phyloP scores from a whole-genome alignment of 192 early-diverging fungal species.

The Coemansia sp. region DNA sequence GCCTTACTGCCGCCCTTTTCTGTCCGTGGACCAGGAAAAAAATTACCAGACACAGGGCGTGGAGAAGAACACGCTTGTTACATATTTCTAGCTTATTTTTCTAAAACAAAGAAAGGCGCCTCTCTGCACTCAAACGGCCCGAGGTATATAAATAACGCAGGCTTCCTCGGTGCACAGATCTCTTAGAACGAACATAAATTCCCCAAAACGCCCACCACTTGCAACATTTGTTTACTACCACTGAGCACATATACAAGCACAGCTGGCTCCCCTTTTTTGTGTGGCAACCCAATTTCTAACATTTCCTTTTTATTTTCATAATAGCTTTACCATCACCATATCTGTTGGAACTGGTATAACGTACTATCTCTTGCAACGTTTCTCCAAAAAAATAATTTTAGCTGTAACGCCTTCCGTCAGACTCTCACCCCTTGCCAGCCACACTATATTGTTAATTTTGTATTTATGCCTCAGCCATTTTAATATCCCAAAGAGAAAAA shows the following conservation, averaged over 20 bases:
- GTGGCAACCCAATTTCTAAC: neutral
- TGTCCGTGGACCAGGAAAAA: neutral
- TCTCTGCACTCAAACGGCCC: neutral
- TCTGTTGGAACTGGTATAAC: neutral
- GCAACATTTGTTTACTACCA: neutral
- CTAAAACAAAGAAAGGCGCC: neutral
- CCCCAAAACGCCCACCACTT: neutral
- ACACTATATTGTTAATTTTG: conserved; percentile 9
- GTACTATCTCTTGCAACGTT: neutral
- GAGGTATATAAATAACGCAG: neutral
- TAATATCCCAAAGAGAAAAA: neutral
- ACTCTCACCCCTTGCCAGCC: neutral
- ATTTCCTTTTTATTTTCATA: neutral
- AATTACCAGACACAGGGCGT: neutral
- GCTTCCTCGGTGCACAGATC: neutral
- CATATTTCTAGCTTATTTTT: neutral
- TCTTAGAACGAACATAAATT: neutral
- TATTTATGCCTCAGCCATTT: neutral
- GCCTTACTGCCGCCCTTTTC: neutral
- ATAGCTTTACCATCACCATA: neutral
- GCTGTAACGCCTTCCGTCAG: neutral
- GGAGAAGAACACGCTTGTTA: neutral
- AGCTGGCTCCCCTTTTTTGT: neutral
- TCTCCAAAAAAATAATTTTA: neutral
- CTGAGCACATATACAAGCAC: neutral